phyloP scores from a whole-genome alignment of 1,284 basidiomycete species.

The Irpex sp. region DNA sequence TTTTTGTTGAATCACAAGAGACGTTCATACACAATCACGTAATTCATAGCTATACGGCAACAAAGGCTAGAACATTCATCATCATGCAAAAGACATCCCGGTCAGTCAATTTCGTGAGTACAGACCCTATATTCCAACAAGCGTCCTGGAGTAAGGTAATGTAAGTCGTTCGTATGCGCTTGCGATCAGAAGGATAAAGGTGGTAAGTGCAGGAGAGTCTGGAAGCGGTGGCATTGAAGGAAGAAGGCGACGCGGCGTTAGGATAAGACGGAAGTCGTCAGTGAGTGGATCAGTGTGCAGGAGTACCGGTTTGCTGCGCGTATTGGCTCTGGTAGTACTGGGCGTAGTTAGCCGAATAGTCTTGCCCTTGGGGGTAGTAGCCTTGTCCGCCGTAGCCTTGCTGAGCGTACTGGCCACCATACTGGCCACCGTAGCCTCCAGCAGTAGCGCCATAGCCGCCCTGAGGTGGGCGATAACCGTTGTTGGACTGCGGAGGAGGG shows the following conservation, averaged over 20 bases:
- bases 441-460: constrained; percentile 23
- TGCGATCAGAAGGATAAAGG: constrained; percentile 6
- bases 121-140: constrained; percentile 9
- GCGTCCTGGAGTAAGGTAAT: constrained; percentile 9
- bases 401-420: constrained; percentile 31
- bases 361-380: constrained; percentile 46
- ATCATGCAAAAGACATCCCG: constrained; percentile 8
- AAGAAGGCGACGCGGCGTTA: constrained; percentile 10
- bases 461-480: constrained; percentile 38
- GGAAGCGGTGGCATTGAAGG: constrained; percentile 9
- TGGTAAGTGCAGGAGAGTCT: neutral
- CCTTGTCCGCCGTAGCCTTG: constrained; percentile 29
- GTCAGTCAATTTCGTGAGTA: constrained; percentile 19
- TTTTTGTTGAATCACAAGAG: neutral
- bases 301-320: constrained; percentile 61
- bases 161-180: constrained; percentile 11
- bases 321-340: constrained; percentile 83
- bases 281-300: constrained; percentile 32
- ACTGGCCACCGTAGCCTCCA: constrained; percentile 27
- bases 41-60: neutral
- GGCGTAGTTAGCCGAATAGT: constrained; percentile 74
- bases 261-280: constrained; percentile 14
- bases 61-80: constrained; percentile 7
- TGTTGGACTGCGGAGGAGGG: constrained; percentile 37
- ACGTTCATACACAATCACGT: constrained; percentile 4